A percentile compares a stretch with the other conserved stretches of the same genome.
phyloP scores from a whole-genome alignment of 768 basidiomycete genomes.

The Clathrus columnatus region DNA sequence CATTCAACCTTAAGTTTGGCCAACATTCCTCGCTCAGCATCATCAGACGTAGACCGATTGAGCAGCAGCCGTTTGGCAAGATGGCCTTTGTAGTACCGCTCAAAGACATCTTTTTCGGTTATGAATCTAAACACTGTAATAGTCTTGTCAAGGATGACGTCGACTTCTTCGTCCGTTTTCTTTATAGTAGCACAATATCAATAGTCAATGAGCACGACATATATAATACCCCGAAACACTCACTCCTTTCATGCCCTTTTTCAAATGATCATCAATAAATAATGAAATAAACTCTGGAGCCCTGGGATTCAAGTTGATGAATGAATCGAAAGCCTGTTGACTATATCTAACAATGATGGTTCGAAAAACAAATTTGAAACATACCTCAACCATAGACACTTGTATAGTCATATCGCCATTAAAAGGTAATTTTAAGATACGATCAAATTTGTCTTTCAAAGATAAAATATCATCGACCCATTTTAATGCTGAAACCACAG shows the following conservation, averaged over 20 bases:
- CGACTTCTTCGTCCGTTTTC: constrained; percentile 95
- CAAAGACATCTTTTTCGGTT: constrained; percentile 93
- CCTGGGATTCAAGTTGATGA: constrained; percentile 81
- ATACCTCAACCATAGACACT: constrained; percentile 76
- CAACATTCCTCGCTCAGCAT: constrained; percentile 96
- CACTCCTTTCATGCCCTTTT: constrained; percentile 90
- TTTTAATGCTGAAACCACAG: constrained; percentile 58
- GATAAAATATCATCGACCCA: constrained; percentile 93
- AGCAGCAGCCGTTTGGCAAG: constrained; percentile 86
- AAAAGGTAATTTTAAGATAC: constrained; percentile 64
- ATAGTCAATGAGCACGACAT: background rate
- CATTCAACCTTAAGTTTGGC: constrained; percentile 95
- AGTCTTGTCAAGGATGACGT: constrained; percentile 85
- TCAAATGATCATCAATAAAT: constrained; percentile 94
- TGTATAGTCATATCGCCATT: constrained; percentile 67
- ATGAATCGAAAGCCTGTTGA: constrained; percentile 78
- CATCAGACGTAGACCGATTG: constrained; percentile 87
- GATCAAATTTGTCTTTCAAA: constrained; percentile 87
- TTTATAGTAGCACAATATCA: no score
- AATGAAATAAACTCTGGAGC: constrained; percentile 92
- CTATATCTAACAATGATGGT: background rate
- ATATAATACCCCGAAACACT: constrained; percentile 22
- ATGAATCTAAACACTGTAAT: constrained; percentile 93
- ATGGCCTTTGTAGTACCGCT: constrained; percentile 95
- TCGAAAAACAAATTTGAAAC: constrained; percentile 13